Evolutionary conservation across 1,284 basidiomycete genomes (phyloP).

Genomic region (Pseudozyma pruni): DNA sequence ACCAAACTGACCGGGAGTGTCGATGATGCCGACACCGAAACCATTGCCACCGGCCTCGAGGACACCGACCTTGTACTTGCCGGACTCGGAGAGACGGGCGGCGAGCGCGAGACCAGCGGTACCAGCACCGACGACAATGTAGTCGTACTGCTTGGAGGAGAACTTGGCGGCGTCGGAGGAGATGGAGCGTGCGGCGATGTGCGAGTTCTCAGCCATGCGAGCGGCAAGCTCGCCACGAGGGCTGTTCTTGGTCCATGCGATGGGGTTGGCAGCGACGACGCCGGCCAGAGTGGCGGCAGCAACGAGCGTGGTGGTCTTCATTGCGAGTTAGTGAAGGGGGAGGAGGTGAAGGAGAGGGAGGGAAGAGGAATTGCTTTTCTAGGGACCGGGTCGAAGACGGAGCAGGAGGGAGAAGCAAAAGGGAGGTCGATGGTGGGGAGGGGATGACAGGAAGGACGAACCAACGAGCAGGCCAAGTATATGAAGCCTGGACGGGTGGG

Average conservation of each 20-base stretch:
- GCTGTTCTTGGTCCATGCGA: constrained; percentile 45
- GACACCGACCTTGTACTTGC: constrained; percentile 58
- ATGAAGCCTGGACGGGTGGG: too few relatives aligned
- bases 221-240: constrained; percentile 44
- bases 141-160: constrained; percentile 62
- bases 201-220: constrained; percentile 30
- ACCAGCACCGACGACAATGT: constrained; percentile 70
- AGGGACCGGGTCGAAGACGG: too few relatives aligned
- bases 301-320: constrained; percentile 45
- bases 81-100: constrained; percentile 56
- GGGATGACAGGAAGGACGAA: too few relatives aligned
- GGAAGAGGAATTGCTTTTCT: too few relatives aligned
- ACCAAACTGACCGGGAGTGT: constrained; percentile 56
- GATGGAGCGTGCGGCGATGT: constrained; percentile 45
- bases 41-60: constrained; percentile 58
- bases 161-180: constrained; percentile 34
- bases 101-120: constrained; percentile 70
- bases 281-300: constrained; percentile 37
- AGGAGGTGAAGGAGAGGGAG: background rate
- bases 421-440: too few relatives aligned
- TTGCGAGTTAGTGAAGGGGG: constrained; percentile 6
- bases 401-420: too few relatives aligned
- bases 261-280: constrained; percentile 38
- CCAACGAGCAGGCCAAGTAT: too few relatives aligned
- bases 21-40: constrained; percentile 52